phyloP scores from a whole-genome alignment of 2,329 filamentous ascomycete species.

The Ascochyta pisi region DNA sequence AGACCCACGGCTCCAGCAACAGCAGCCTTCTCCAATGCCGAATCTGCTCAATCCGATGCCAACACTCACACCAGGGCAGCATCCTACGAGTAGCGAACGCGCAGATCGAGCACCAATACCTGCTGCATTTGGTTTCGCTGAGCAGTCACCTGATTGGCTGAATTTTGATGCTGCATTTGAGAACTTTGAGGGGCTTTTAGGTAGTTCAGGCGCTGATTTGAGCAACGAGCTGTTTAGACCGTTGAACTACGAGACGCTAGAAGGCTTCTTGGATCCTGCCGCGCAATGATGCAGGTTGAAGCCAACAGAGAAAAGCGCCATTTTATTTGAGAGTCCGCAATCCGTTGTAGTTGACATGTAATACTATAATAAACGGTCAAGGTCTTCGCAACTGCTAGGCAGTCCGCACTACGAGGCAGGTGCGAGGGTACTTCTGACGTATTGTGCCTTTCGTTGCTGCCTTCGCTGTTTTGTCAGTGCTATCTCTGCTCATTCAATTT shows the following conservation, averaged over 20 bases:
- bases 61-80: slow-evolving; percentile 42
- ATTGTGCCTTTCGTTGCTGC: background rate
- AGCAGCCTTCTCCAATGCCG: slow-evolving; percentile 37
- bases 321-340: background rate
- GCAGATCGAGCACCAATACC: slow-evolving; percentile 36
- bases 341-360: background rate
- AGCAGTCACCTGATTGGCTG: slow-evolving; percentile 48
- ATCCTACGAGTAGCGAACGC: slow-evolving; percentile 48
- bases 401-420: background rate
- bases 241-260: slow-evolving; percentile 45
- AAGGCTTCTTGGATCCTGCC: slow-evolving; percentile 42
- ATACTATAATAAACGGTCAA: background rate
- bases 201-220: slow-evolving; percentile 48
- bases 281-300: slow-evolving; percentile 13
- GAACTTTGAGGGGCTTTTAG: slow-evolving; percentile 49
- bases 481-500: background rate
- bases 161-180: slow-evolving; percentile 51
- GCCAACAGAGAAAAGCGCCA: background rate
- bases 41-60: slow-evolving; percentile 40
- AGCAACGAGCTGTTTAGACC: slow-evolving; percentile 49
- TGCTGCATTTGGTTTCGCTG: slow-evolving; percentile 39
- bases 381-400: too few relatives aligned
- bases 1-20: slow-evolving; percentile 44
- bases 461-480: background rate
- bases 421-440: background rate